Percentiles rank a stretch among this genome's conserved stretches.
phyloP scores from a whole-genome alignment of 805 yeast genomes.

The Candida ficus region DNA sequence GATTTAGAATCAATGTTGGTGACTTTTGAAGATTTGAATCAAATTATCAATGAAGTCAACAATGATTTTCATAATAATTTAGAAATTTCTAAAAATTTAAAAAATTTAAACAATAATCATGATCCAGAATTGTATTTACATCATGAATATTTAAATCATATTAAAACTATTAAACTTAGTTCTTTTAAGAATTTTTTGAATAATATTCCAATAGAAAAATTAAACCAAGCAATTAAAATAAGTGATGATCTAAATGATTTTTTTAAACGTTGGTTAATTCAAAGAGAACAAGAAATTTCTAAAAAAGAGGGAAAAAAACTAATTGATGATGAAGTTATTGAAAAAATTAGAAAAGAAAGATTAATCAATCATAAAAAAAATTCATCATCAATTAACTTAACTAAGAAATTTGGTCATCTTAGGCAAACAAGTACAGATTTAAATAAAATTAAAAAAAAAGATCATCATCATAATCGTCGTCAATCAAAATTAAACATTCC shows the following conservation, averaged over 20 bases:
- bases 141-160: slow-evolving; percentile 2
- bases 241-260: slow-evolving; percentile 5
- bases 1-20: slow-evolving; percentile 12
- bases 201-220: slow-evolving; percentile 8
- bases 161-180: neutral
- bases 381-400: neutral
- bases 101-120: neutral
- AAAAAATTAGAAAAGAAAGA: neutral
- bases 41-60: slow-evolving; percentile 16
- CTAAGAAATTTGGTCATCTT: neutral
- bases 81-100: slow-evolving; percentile 3
- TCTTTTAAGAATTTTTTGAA: slow-evolving; percentile 8
- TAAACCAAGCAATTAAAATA: slow-evolving; percentile 6
- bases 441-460: neutral
- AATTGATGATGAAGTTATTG: neutral
- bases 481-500: neutral
- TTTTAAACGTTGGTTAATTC: slow-evolving; percentile 12
- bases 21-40: slow-evolving; percentile 10
- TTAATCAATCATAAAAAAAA: neutral
- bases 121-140: neutral
- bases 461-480: neutral
- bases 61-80: slow-evolving; percentile 15
- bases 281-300: neutral
- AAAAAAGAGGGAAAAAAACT: neutral
- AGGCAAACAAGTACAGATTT: neutral